Evolutionary conservation across 106 monocot species (phyloP), one percentile per base, ranked within the genome.

Genomic region (Apostasia ramifera): DNA sequence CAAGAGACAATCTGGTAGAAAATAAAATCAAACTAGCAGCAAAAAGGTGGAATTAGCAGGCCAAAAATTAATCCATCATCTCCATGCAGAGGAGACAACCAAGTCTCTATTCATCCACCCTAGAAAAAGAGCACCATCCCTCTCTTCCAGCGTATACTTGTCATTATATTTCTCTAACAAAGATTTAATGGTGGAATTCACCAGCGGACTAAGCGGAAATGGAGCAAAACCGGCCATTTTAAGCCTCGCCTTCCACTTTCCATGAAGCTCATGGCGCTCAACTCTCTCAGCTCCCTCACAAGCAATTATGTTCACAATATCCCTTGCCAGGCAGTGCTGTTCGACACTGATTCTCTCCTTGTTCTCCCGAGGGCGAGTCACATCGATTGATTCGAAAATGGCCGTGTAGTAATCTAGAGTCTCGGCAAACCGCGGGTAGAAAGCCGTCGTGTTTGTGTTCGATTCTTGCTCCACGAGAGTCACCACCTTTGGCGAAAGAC

Each of bases 241-340:
- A 50, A 95, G 84, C 74, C 95, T 51, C 37, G 88, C 67, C 60
- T 73, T 95, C 95, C 95, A 95, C 54, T 95, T 95, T 43, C 95
- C 91, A 6, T 77, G 81, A 13, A 86, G 76, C 73, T 95, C 95
- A 26, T 92, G 88, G 57, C 95, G 67, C 66, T 95, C 95, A 6
- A 91, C 77, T 59, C 95, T 80, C 52, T 95, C 95, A 0, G 77
- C 77, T 14, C 88, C 95, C 57, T 95, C 95, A 44, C 95, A 95
- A 26, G 95, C 95, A 39, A 95, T 78, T 49, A 91, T 84, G 61
- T 95, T 95, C 26, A 95, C 95, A 40, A 95, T 95, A 55, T 95
- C 95, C 59, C 91, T 84, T 2, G 95, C 95, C 53, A 95, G 71
- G 76, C 95, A 91, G 70, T 95, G 94, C 79, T 95, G 94, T 70